Conservation (phyloP, 2,329 filamentous ascomycete genomes). For the Coleophoma crateriformis region DNA sequence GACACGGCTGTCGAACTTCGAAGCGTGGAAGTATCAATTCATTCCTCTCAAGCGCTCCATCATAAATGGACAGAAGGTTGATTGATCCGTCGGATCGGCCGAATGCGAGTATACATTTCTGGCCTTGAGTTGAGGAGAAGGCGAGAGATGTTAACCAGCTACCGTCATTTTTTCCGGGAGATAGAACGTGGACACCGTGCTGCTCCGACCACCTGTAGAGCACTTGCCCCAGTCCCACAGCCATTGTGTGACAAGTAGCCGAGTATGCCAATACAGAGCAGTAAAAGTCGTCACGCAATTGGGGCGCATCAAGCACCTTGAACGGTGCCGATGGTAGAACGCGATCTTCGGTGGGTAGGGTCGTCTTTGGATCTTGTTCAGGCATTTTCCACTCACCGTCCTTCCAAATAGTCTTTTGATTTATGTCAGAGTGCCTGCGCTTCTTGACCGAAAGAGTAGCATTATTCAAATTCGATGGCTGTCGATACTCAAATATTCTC, state of each 20-base stretch:
- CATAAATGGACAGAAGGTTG: constrained; percentile 71
- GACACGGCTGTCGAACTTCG: constrained; percentile 63
- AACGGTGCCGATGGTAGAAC: constrained; percentile 69
- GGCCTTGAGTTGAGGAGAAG: constrained; percentile 77
- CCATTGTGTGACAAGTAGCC: constrained; percentile 65
- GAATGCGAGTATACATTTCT: constrained; percentile 76
- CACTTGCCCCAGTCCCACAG: constrained; percentile 72
- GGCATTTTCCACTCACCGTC: constrained; percentile 22
- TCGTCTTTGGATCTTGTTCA: constrained; percentile 15
- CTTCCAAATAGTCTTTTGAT: constrained; percentile 28
- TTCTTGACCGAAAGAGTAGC: constrained; percentile 20
- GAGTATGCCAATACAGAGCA: constrained; percentile 89
- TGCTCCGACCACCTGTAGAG: constrained; percentile 88
- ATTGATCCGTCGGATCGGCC: constrained; percentile 75
- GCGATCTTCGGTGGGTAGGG: constrained; percentile 27
- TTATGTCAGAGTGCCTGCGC: constrained; percentile 13
- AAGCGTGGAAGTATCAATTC: constrained; percentile 51
- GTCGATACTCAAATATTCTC: constrained; percentile 55
- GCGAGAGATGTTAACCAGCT: constrained; percentile 75
- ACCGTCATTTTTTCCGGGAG: constrained; percentile 39
- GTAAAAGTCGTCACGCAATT: constrained; percentile 92
- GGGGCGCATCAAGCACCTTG: constrained; percentile 83
- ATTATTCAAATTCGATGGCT: constrained; percentile 16
- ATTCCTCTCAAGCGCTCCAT: constrained; percentile 39
- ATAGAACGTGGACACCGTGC: constrained; percentile 55